These are phyloP conservation scores for Penicillium sp. DNA, from an alignment of 2,329 filamentous ascomycete genomes.

Conservation along the genomic window DNA sequence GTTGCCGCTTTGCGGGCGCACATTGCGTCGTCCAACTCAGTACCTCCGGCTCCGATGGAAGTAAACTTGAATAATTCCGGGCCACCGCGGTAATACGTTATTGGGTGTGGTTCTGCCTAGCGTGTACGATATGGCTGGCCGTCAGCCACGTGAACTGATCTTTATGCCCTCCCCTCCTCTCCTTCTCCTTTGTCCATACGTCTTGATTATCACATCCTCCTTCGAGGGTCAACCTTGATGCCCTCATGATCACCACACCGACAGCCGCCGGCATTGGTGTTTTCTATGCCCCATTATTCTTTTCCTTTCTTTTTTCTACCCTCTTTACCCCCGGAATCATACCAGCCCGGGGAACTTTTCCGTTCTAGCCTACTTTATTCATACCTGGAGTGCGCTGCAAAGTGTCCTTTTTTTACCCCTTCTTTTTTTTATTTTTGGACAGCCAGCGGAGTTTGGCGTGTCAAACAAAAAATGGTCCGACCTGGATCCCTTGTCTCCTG, in stretches of 20 bases:
- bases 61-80: slow-evolving; percentile 16
- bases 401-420: slow-evolving; percentile 8
- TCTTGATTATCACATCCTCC: slow-evolving; percentile 8
- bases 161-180: neutral
- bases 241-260: slow-evolving; percentile 19
- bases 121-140: slow-evolving; percentile 22
- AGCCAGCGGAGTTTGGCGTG: slow-evolving; percentile 18
- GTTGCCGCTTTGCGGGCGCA: slow-evolving; percentile 42
- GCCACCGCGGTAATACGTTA: slow-evolving; percentile 11
- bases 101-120: neutral
- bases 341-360: neutral
- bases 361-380: slow-evolving; percentile 8
- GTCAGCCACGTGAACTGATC: neutral
- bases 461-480: slow-evolving; percentile 18
- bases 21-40: slow-evolving; percentile 31
- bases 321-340: neutral
- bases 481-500: neutral
- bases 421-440: slow-evolving; percentile 5
- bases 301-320: slow-evolving; percentile 3
- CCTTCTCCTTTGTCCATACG: slow-evolving; percentile 19
- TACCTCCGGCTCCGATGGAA: slow-evolving; percentile 18
- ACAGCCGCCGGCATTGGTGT: slow-evolving; percentile 18
- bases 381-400: slow-evolving; percentile 1
- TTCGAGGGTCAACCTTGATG: slow-evolving; percentile 12
- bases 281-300: slow-evolving; percentile 3